Base-by-base conservation (phyloP, 202 grass and related monocot species). In the Schoenoplectus triqueter region DNA sequence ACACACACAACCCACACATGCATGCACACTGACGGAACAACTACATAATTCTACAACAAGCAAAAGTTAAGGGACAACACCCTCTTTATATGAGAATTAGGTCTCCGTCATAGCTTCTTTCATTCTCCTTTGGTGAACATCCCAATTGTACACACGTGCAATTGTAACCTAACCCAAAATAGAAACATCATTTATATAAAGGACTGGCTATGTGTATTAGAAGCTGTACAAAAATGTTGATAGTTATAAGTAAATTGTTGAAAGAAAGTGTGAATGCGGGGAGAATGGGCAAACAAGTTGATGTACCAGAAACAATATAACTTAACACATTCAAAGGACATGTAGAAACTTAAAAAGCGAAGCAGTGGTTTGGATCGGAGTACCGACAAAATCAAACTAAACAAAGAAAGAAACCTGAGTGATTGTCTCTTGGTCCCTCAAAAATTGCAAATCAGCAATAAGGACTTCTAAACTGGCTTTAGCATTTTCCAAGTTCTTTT, bases 81-180 rank as follows among this genome's bases (percentile, higher is more conserved):
- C 74, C 31, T 31, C 71, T 51, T 73, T 4, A 73, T 4, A 73
- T 73, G 66, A n/a, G 10, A 56, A 93, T 94, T 78, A 92, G 42
- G 84, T 82, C 84, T 95, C 92, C 59, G 90, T 91, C 17, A 66
- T 7, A 79, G 74, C 82, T 69, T 94, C 91, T 78, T 94, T 99
- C 78, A 73, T 94, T 90, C 93, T 94, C 86, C 96, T 83, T 73
- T 99, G 96, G 85, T 96, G 96, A 80, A 99, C 96, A 59, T 99
- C 96, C 96, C 96, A 99, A 75, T 99, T 99, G 85, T 95, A 99
- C 31, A 99, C 90, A 6, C 96, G 88, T 49, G 96, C 96, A 50
- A 94, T 92, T 22, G 93, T 99, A 74, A 99, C 96, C 96, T 98
- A 87, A 15, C 0, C 15, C 68, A 13, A 31, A 47, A 76, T 4